Evolutionary conservation across 805 yeast species (phyloP), one percentile per base, ranked within the genome.

Genomic region (Nakazawaea ernobii): DNA sequence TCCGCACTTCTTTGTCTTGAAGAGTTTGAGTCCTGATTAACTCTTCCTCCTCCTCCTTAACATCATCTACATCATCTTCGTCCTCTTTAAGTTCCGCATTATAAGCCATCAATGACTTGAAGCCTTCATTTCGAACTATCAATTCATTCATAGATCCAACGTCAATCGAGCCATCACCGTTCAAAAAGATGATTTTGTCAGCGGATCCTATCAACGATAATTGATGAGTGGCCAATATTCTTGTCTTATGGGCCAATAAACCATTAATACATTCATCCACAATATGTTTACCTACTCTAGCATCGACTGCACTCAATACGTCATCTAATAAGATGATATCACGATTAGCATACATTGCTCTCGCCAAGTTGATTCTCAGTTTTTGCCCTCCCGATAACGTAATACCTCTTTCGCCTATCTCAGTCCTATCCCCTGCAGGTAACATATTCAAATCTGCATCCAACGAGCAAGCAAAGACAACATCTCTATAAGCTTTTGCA

Each of bases 181-280:
- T 77, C 54, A 89, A 64, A 51, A 83, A 86, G 10, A 89, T 71
- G 32, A 89, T 67, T 40, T 84, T 71, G 60, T 84, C 88, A 14
- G 95, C 94, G 46, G 73, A 65, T 17, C 77, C 78, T 51, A 88
- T 75, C 50, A 88, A 68, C 4, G 88, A 77, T 43, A 89, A 68
- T 61, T 89, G 95, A 62, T 88, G 96, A 0, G 96, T 89, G 2
- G 95, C 94, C 56, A 88, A 69, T 13, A 89, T 56, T 55, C 94
- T 73, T 0, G 96, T 89, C 55, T 75, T 79, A 15, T 65, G 62
- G 38, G 67, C 64, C 50, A 89, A 59, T 27, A 79, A 51, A 0
- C 86, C 90, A 50, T 75, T 53, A 38, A 88, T 62, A 63, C 96
- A 88, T 36, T 78, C 70, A 38, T 74, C 67, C 52, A 77, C 71